These are phyloP conservation scores for Thalassiosira livingstoniorum DNA, from an alignment of 352 stramenopile genomes.

Conservation along the genomic window DNA sequence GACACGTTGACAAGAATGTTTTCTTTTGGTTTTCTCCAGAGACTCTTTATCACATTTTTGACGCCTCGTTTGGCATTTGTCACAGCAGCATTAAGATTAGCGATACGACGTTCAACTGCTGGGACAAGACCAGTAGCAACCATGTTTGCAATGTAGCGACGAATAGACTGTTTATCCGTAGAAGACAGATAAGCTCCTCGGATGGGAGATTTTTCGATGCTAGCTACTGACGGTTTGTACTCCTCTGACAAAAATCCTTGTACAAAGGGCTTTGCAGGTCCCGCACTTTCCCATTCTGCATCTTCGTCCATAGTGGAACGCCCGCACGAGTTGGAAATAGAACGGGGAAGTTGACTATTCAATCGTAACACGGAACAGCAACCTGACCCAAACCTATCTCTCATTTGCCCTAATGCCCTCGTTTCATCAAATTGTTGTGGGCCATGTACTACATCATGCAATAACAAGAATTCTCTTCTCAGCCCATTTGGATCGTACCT, in stretches of 20 bases:
- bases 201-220: slow-evolving; percentile 7
- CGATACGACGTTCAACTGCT: slow-evolving; percentile 78
- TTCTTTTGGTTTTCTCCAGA: slow-evolving; percentile 81
- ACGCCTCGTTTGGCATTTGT: slow-evolving; percentile 85
- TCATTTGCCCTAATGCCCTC: slow-evolving; percentile 45
- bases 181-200: slow-evolving; percentile 71
- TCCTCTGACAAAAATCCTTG: slow-evolving; percentile 18
- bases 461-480: slow-evolving; percentile 75
- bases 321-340: slow-evolving; percentile 3
- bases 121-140: slow-evolving; percentile 73
- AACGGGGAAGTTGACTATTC: slow-evolving; percentile 65
- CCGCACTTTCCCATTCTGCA: slow-evolving; percentile 37
- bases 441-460: slow-evolving; percentile 79
- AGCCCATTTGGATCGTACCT: slow-evolving; percentile 75
- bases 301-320: slow-evolving; percentile 24
- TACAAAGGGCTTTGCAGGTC: slow-evolving; percentile 38
- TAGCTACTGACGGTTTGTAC: slow-evolving; percentile 27
- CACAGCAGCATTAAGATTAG: slow-evolving; percentile 79
- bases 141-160: slow-evolving; percentile 75
- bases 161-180: slow-evolving; percentile 71
- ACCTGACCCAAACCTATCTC: slow-evolving; percentile 68
- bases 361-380: slow-evolving; percentile 68
- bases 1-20: slow-evolving; percentile 28
- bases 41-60: slow-evolving; percentile 84
- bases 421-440: slow-evolving; percentile 69